A percentile compares a stretch with the other conserved stretches of the same genome.
These are phyloP conservation scores for Ogataea dorogensis DNA, from an alignment of 805 yeast genomes.

Conservation along the genomic window DNA sequence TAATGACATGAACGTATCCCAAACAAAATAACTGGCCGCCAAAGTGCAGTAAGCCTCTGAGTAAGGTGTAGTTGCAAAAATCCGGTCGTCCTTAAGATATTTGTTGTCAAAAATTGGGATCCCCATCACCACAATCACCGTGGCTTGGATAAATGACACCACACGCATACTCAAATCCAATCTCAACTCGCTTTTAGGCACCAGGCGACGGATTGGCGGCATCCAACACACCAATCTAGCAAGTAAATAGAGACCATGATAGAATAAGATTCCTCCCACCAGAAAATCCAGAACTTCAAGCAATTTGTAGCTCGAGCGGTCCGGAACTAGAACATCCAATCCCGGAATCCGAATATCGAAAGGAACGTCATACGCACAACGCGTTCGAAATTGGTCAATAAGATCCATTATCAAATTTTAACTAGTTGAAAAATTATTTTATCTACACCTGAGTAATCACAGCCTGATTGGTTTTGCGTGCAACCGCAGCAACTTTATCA, in stretches of 20 bases:
- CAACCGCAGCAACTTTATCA: slow-evolving; percentile 84
- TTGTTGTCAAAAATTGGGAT: slow-evolving; percentile 32
- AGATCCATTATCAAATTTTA: slow-evolving; percentile 8
- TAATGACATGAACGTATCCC: slow-evolving; percentile 35
- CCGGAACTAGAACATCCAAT: slow-evolving; percentile 9
- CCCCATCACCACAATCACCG: slow-evolving; percentile 30
- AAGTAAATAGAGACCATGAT: slow-evolving; percentile 19
- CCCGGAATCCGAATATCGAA: slow-evolving; percentile 17
- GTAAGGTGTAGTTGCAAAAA: slow-evolving; percentile 37
- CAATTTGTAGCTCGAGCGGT: slow-evolving; percentile 12
- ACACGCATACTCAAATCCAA: slow-evolving; percentile 34
- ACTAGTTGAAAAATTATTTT: background rate
- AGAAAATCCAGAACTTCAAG: slow-evolving; percentile 23
- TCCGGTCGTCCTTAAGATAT: slow-evolving; percentile 28
- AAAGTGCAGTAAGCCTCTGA: slow-evolving; percentile 29
- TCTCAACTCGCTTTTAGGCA: slow-evolving; percentile 19
- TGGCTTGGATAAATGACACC: slow-evolving; percentile 36
- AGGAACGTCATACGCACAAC: slow-evolving; percentile 8
- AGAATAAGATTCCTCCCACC: slow-evolving; percentile 19
- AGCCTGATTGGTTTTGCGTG: slow-evolving; percentile 51
- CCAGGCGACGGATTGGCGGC: slow-evolving; percentile 11
- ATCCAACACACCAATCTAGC: slow-evolving; percentile 18
- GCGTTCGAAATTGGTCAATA: slow-evolving; percentile 2
- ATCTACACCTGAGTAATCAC: slow-evolving; percentile 25
- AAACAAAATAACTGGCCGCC: slow-evolving; percentile 37